A percentile compares a stretch with the other conserved stretches of the same genome.
phyloP scores from a whole-genome alignment of 1,139 yeast species.

The Sugiyamaella novakii region DNA sequence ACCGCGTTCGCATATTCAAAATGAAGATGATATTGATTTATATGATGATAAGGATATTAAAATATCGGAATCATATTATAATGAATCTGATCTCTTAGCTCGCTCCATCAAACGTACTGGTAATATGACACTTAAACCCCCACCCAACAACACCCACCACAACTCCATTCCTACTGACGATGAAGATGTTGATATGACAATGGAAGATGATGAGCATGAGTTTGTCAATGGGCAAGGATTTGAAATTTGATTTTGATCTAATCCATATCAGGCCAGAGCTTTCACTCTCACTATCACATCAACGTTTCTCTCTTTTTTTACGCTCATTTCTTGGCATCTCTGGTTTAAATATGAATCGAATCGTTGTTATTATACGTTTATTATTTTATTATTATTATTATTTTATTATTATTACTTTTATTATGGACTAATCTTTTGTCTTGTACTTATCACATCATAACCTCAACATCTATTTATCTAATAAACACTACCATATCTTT shows the following conservation, averaged over 20 bases:
- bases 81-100: slow-evolving; percentile 27
- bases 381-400: no score
- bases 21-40: slow-evolving; percentile 42
- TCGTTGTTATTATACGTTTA: background rate
- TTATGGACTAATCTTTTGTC: no score
- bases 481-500: no score
- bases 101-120: slow-evolving; percentile 29
- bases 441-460: no score
- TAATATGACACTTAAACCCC: slow-evolving; percentile 31
- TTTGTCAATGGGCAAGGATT: slow-evolving; percentile 83
- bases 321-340: background rate
- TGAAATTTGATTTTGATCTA: slow-evolving; percentile 65
- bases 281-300: no score
- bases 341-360: background rate
- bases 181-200: slow-evolving; percentile 55
- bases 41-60: slow-evolving; percentile 44
- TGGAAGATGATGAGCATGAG: slow-evolving; percentile 62
- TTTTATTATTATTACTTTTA: no score
- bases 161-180: slow-evolving; percentile 50
- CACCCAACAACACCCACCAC: slow-evolving; percentile 27
- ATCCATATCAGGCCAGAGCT: no score
- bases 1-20: slow-evolving; percentile 31
- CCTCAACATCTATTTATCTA: no score
- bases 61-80: slow-evolving; percentile 39
- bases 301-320: background rate